Base-by-base conservation (phyloP, 331 rosid genomes). In the Ulmus americana region DNA sequence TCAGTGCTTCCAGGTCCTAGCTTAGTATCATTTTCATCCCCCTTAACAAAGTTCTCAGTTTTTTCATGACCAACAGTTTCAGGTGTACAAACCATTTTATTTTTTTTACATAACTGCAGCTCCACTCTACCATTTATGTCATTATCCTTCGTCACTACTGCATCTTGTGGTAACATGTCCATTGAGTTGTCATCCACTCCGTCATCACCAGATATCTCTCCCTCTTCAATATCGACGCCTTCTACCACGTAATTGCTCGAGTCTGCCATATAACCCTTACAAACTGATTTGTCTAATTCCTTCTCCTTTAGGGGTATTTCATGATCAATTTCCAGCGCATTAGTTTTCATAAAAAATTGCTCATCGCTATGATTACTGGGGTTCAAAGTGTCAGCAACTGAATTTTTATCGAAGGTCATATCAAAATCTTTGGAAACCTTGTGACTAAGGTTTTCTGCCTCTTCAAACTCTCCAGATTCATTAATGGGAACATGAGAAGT, bases 211-310 rank as follows among this genome's bases (percentile, higher is more conserved):
- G 78, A 80, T 61, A 91, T 77, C 82, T 91, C 94, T 65, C 97
- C 97, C 67, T 91, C 97, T 73, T 91, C 97, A 45, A 74, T 6
- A n/a, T 69, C 86, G 59, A 28, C 87, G 28, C 65, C 76, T 59
- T 70, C 76, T 40, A 16, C 15, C 20, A 8, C 55, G 73, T 52
- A 58, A 72, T 64, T 49, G 11, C 82, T 69, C 70, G 70, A 59
- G 54, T 2, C 51, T 48, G 59, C 61, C 14, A 69, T 70, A 55
- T 53, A 68, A 16, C 44, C 50, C 7, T 4, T 59, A 59, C 55
- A 59, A 70, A 45, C 49, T 59, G 58, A 49, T 53, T 59, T 66
- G 45, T 70, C 75, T 71, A 63, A 39, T 55, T 74, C 45, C 14
- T 42, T 64, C 70, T 73, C 76, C 48, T 63, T 61, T 2, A 20